Conservation (phyloP, 164 flowering plant genomes). For the Chimonanthus salicifolius region DNA sequence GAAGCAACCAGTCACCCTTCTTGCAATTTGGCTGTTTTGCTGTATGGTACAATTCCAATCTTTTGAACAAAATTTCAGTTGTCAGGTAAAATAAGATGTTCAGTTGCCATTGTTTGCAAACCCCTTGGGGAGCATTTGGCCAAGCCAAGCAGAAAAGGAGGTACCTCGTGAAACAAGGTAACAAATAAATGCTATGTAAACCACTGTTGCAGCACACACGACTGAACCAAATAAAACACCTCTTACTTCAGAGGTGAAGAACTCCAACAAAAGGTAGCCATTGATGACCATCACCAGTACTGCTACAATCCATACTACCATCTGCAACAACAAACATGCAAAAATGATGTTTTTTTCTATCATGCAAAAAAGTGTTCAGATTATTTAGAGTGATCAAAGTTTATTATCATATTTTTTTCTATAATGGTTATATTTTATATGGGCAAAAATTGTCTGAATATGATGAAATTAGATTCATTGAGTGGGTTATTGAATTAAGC, state of each 20-base stretch:
- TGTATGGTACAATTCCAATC: background rate
- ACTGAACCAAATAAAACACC: constrained; percentile 50
- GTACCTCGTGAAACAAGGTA: constrained; percentile 48
- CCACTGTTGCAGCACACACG: constrained; percentile 39
- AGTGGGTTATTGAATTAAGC: background rate
- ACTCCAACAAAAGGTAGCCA: constrained; percentile 77
- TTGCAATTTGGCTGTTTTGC: background rate
- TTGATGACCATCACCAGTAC: constrained; percentile 77
- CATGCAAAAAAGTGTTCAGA: background rate
- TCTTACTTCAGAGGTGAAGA: constrained; percentile 65
- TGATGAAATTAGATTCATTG: no score
- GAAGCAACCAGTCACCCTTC: background rate
- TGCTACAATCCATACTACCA: constrained; percentile 74
- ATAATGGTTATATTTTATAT: background rate
- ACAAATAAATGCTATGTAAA: constrained; percentile 54
- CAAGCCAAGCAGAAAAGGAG: constrained; percentile 28
- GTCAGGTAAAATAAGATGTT: background rate
- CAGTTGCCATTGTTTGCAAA: constrained; percentile 17
- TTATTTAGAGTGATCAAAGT: background rate
- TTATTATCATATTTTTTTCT: background rate
- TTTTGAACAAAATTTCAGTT: background rate
- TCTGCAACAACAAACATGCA: constrained; percentile 29
- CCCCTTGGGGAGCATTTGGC: constrained; percentile 24
- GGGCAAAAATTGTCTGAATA: background rate
- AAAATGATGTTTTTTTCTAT: background rate